Base-by-base conservation (phyloP, 1,139 yeast genomes). In the Geotrichum cucujoidarum region DNA sequence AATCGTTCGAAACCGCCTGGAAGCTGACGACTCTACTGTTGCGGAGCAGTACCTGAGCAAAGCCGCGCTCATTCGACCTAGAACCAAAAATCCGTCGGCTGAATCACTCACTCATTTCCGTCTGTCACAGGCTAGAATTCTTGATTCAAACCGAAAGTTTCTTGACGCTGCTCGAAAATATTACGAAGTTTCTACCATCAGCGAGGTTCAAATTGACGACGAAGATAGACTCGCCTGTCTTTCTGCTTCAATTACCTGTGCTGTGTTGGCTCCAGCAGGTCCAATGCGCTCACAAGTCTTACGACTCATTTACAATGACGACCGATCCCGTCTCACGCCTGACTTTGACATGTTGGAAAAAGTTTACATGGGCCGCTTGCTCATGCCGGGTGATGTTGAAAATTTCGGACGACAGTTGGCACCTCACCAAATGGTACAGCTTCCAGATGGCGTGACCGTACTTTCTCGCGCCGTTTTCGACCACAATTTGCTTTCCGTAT, bases 261-360 rank as follows among this genome's bases (percentile, higher is more conserved):
- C 61, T 1, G 55, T 66, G 5, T 55, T 66, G 44, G 60, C 67
- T 8, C 69, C 70, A 1, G 69, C 70, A 1, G 70, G 70, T 0
- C 70, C 69, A 0, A 50, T 57, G 18, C 53, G 70, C n/a, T 54
- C 62, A 6, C 60, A 63, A n/a, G 54, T 64, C 20, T 55, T 66
- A 24, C 56, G 60, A 6, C 51, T 59, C 20, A 50, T 66, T 10
- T 60, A 61, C 52, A 63, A 58, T 32, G 70, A 66, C 49, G 68
- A 64, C 21, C 53, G 69, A 20, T 51, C 63, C 4, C 55, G 51
- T 13, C 53, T 54, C 20, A 43, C 60, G 27, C 52, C 55, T 7
- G 53, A 53, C 16, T 64, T 54, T 40, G 52, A 50, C 8, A 56
- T 65, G 4, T 55, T 66, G 33, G 65, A 63, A 40, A 61, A 60